A percentile compares a stretch with the other conserved stretches of the same genome.
These are phyloP conservation scores for Penicillium sp. DNA, from an alignment of 2,329 filamentous ascomycete genomes.

Conservation along the genomic window DNA sequence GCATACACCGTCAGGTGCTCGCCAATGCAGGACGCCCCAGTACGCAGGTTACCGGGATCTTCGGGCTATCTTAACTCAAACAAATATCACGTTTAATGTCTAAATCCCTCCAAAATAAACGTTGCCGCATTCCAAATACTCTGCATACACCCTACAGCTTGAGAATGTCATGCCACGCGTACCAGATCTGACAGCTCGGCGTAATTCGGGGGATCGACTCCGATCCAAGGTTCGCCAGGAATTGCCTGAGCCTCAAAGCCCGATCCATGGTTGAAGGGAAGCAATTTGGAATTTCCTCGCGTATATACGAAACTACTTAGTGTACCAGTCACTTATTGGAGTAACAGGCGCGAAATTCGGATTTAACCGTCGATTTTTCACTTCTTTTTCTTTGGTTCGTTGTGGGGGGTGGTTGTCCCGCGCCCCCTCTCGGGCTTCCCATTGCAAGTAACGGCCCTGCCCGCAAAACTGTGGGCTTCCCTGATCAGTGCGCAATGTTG, in stretches of 20 bases:
- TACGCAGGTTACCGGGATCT: neutral
- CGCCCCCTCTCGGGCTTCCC: neutral
- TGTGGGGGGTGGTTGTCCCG: slow-evolving; percentile 16
- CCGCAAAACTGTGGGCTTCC: neutral
- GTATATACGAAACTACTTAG: neutral
- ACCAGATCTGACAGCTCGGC: slow-evolving; percentile 7
- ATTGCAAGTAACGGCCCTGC: neutral
- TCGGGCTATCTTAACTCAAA: neutral
- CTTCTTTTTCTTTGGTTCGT: neutral
- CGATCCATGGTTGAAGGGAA: slow-evolving; percentile 3
- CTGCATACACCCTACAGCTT: neutral
- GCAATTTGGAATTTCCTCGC: neutral
- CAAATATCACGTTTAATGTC: neutral
- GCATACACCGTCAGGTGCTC: slow-evolving; percentile 5
- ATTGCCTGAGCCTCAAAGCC: slow-evolving; percentile 1
- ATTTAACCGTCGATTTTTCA: neutral
- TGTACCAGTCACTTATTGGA: neutral
- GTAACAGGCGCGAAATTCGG: neutral
- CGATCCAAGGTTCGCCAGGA: slow-evolving; percentile 5
- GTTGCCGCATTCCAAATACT: neutral
- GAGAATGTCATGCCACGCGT: slow-evolving; percentile 1
- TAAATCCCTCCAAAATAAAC: neutral
- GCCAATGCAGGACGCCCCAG: slow-evolving; percentile 2
- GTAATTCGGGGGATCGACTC: slow-evolving; percentile 8
- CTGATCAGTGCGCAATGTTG: slow-evolving; percentile 3